Evolutionary conservation across 106 monocot genomes (phyloP), one percentile per base, ranked within the genome.

Genomic region (Agapanthus africanus): DNA sequence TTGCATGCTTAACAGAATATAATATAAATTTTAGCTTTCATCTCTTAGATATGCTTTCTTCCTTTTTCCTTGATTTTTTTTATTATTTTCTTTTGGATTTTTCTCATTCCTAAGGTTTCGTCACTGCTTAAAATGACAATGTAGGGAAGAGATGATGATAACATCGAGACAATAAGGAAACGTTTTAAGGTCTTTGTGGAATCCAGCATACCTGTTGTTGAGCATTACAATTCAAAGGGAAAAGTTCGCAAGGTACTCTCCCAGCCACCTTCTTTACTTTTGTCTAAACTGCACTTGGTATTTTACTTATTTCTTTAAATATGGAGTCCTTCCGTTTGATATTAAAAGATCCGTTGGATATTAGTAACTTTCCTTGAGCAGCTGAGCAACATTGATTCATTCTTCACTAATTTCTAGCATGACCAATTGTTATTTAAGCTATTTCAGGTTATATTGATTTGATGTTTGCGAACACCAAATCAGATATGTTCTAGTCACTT

Each of bases 121-220:
- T 27, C 22, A 9, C 66, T n/a, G 15, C 54, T 63, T 28, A 88
- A 88, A 62, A 59, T 14, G 21, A 39, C 88, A 82, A 9, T 37
- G 19, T 34, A 93, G 93, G 93, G 93, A 46, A 85, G 93, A 77
- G 85, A 71, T 63, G 93, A 93, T 88, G 93, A 93, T 72, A 93
- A 93, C 68, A 83, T 88, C 71, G 93, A 93, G 70, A 88, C 93
- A 10, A 88, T 93, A 69, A 86, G 85, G 77, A 93, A 88, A 63
- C 72, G 88, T 51, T 88, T 93, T 50, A 83, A 80, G 67, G 88
- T 88, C 72, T 93, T 88, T 73, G 4, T 75, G 32, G 88, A 88
- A 61, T 88, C 93, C 23, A 93, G 82, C 69, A 70, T 93, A 35
- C 88, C 85, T 40, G 93, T 93, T 25, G 51, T 93, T 67, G 83